phyloP scores from a whole-genome alignment of 2,329 filamentous ascomycete species.

The Helotiales sp. region DNA sequence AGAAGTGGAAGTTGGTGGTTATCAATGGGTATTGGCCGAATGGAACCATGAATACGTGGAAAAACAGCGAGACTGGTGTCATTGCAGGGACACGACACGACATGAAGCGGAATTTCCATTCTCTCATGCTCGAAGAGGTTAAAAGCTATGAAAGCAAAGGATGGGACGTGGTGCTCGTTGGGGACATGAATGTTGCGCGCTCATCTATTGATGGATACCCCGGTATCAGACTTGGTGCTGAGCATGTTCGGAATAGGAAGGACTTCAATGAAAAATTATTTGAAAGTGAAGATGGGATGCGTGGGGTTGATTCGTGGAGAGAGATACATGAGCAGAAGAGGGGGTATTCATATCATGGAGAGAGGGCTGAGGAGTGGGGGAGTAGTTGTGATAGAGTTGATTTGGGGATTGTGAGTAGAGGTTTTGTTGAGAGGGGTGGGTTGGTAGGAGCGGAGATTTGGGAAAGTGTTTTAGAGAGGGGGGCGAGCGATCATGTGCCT shows the following conservation, averaged over 20 bases:
- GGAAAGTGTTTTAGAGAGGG: slow-evolving; percentile 51
- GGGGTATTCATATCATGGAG: slow-evolving; percentile 56
- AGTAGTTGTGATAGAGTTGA: slow-evolving; percentile 59
- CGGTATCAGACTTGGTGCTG: slow-evolving; percentile 50
- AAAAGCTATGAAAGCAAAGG: slow-evolving; percentile 48
- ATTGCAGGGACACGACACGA: slow-evolving; percentile 54
- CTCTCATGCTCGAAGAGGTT: slow-evolving; percentile 51
- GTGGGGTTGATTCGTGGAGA: slow-evolving; percentile 55
- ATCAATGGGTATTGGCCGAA: slow-evolving; percentile 61
- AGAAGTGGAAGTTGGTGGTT: slow-evolving; percentile 48
- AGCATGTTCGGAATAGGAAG: slow-evolving; percentile 55
- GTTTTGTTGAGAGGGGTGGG: slow-evolving; percentile 38
- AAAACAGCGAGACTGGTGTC: slow-evolving; percentile 49
- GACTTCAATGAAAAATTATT: slow-evolving; percentile 56
- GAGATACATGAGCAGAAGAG: slow-evolving; percentile 48
- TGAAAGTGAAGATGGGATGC: slow-evolving; percentile 37
- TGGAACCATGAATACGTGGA: slow-evolving; percentile 54
- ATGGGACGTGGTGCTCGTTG: slow-evolving; percentile 53
- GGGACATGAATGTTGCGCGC: slow-evolving; percentile 58
- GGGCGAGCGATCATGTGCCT: slow-evolving; percentile 59
- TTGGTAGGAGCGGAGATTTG: slow-evolving; percentile 42
- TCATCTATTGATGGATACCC: slow-evolving; percentile 47
- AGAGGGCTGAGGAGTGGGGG: slow-evolving; percentile 50
- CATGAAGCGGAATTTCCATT: slow-evolving; percentile 55
- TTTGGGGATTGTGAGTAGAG: slow-evolving; percentile 52